Percentiles rank a stretch among this genome's conserved stretches.
Conservation (phyloP, 2,329 filamentous ascomycete species). For the Claviceps cyperi region DNA sequence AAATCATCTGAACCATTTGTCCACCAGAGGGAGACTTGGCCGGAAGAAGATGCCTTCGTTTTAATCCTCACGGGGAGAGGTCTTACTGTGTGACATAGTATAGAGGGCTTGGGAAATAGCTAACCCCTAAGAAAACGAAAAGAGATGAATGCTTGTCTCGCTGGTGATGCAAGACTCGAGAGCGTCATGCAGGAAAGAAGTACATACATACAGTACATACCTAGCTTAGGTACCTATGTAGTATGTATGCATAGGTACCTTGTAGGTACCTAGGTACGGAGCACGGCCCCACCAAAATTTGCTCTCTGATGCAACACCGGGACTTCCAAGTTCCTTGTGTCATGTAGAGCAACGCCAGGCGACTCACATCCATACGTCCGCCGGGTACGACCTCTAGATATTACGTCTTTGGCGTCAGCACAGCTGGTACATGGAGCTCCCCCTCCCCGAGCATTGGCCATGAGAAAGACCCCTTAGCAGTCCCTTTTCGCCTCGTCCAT, state of each 20-base stretch:
- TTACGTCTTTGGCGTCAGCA: no score
- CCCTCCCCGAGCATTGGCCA: not conserved
- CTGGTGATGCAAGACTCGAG: not conserved
- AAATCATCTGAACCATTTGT: not conserved
- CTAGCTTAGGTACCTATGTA: no score
- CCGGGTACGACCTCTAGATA: not conserved
- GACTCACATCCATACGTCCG: no score
- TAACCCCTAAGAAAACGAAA: not conserved
- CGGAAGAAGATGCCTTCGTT: not conserved
- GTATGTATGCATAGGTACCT: not conserved
- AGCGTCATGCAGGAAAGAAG: not conserved
- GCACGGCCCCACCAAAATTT: not conserved
- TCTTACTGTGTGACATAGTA: constrained; percentile 37
- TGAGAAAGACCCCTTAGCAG: not conserved
- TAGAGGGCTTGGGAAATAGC: no score
- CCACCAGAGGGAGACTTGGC: not conserved
- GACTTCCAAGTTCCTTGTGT: not conserved
- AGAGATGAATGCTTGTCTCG: not conserved
- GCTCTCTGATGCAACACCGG: no score
- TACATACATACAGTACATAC: not conserved
- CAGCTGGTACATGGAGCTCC: not conserved
- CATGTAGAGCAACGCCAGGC: no score
- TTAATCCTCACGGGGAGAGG: not conserved
- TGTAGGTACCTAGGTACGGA: not conserved
- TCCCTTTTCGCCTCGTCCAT: not conserved